These are phyloP conservation scores for Penicillium digitatum DNA, from an alignment of 2,329 filamentous ascomycete species.

Conservation along the genomic window DNA sequence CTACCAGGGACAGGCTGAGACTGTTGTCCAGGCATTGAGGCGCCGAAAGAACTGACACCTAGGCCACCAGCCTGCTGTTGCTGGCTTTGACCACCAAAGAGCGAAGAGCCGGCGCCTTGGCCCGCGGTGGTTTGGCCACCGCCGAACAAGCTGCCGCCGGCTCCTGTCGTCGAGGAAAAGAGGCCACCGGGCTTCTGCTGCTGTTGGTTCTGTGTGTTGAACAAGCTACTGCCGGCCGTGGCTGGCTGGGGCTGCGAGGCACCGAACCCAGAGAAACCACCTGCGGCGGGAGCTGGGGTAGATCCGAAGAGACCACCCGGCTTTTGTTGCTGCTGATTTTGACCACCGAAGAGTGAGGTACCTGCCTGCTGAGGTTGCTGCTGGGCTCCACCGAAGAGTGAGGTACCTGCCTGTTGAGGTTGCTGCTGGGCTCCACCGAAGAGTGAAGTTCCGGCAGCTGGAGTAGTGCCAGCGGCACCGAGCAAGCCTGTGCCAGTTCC, in stretches of 20 bases:
- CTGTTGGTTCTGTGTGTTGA: conserved; percentile 47
- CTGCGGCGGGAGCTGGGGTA: conserved; percentile 21
- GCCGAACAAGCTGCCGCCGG: conserved; percentile 49
- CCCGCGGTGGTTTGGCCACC: conserved; percentile 31
- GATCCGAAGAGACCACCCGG: conserved; percentile 24
- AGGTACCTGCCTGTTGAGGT: conserved; percentile 27
- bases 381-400: conserved; percentile 34
- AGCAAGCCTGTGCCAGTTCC: conserved; percentile 35
- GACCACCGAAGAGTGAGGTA: conserved; percentile 33
- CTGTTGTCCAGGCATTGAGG: conserved; percentile 47
- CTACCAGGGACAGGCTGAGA: conserved; percentile 43
- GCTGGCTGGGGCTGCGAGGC: conserved; percentile 43
- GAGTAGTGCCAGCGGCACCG: conserved; percentile 36
- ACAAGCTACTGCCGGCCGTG: conserved; percentile 38
- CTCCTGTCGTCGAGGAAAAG: conserved; percentile 46
- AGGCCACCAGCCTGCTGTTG: conserved; percentile 33
- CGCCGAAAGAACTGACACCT: conserved; percentile 51
- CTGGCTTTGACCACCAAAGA: conserved; percentile 51
- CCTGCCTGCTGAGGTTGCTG: conserved; percentile 26
- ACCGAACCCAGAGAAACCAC: conserved; percentile 41
- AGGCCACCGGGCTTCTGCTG: conserved; percentile 53
- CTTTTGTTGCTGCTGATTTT: conserved; percentile 19
- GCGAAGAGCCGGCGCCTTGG: conserved; percentile 46
- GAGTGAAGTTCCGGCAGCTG: conserved; percentile 35
- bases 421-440: conserved; percentile 38